Evolutionary conservation across 2,329 filamentous ascomycete genomes (phyloP).

Genomic region (Scleromitrula shiraiana): DNA sequence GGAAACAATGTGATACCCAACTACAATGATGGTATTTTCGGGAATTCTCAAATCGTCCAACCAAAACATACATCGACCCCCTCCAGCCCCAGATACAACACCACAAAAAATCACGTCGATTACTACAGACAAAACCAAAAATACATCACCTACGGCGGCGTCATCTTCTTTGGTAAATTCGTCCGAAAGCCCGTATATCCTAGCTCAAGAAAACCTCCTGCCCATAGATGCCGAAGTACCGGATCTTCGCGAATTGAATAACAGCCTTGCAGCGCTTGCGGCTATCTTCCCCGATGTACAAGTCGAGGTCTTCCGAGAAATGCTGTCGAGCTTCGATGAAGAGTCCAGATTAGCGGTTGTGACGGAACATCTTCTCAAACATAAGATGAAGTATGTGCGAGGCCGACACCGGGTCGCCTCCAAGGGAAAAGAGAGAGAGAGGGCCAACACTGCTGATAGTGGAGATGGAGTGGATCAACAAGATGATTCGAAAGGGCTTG

Average conservation of each 20-base stretch:
- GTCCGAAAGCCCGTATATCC: constrained; percentile 38
- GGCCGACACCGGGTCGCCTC: constrained; percentile 50
- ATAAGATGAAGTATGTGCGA: constrained; percentile 60
- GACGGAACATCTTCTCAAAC: constrained; percentile 68
- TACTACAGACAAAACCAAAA: constrained; percentile 13
- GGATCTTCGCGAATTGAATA: constrained; percentile 63
- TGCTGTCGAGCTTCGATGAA: constrained; percentile 65
- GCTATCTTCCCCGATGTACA: constrained; percentile 75
- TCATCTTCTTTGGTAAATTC: constrained; percentile 8
- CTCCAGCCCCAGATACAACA: constrained; percentile 17
- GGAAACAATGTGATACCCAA: constrained; percentile 10
- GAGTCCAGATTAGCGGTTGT: constrained; percentile 71
- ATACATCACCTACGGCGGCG: constrained; percentile 26
- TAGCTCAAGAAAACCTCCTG: constrained; percentile 46
- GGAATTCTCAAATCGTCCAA: constrained; percentile 39
- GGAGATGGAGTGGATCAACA: constrained; percentile 14
- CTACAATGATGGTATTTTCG: constrained; percentile 40
- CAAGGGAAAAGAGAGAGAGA: constrained; percentile 22
- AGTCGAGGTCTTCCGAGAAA: constrained; percentile 74
- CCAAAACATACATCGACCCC: constrained; percentile 27
- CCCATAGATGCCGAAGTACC: constrained; percentile 43
- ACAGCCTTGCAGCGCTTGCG: constrained; percentile 57
- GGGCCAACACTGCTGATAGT: constrained; percentile 27
- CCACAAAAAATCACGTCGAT: constrained; percentile 16
- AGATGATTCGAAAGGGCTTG: constrained; percentile 13